Base-by-base conservation (phyloP, 2,329 filamentous ascomycete species). In the Immersiporthe knoxdaviesiana region DNA sequence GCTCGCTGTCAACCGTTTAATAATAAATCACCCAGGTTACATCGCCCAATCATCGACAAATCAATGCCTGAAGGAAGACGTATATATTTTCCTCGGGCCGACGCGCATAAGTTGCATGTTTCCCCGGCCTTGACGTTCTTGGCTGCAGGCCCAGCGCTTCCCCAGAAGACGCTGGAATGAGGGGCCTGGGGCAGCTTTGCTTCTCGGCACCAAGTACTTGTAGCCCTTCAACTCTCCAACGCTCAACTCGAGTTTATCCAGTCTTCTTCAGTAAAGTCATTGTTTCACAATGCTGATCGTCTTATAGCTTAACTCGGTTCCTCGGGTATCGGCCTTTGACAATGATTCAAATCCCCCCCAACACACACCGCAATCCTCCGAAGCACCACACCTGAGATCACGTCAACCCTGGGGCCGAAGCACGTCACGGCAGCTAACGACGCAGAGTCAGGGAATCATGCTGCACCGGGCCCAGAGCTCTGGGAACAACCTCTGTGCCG, bases 401-500 rank as follows among this genome's bases (percentile, higher is more conserved):
- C 65, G 59, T 47, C 65, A 67, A 61, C 21, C 18, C 65, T n/a
- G 24, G 65, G 65, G 65, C 21, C n/a, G 8, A 14, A 67, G 65
- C 65, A 67, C 65, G 65, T 62, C 56, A 67, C 16, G 4, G 30
- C 30, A 30, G 18, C 41, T 60, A 30, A n/a, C 10, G 32, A 47
- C 41, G 50, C 52, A 59, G 14, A 50, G 44, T 16, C 27, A 63
- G 44, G 44, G 44, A n/a, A 50, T 35, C 44, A 52, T 37, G 10
- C 30, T 41, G 24, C 30, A 12, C 3, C n/a, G 32, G 18, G 18
- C 58, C 58, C 58, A 60, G 8, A 11, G 11, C 32, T 7, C 18
- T 60, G 58, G 21, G 16, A n/a, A 63, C 27, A 35, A 8, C 21
- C 18, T 63, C 44, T 7, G 4, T 37, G 44, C 21, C 21, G 16